A percentile compares a stretch with the other conserved stretches of the same genome.
phyloP scores from a whole-genome alignment of 2,329 filamentous ascomycete species.

The Metarhizium anisopliae region DNA sequence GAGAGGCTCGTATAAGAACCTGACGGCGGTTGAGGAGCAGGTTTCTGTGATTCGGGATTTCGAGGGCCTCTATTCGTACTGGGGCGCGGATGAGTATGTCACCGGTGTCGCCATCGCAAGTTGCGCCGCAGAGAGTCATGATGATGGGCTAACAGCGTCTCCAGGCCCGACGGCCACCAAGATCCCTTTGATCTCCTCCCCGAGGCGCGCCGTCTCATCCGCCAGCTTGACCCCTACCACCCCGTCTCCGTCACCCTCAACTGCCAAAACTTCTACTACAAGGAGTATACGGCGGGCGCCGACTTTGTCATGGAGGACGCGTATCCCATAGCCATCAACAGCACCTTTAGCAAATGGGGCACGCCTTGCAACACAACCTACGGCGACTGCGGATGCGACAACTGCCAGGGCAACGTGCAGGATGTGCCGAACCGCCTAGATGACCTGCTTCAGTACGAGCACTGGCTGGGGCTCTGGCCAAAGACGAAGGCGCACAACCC shows the following conservation, averaged over 20 bases:
- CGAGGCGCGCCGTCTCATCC: slow-evolving; percentile 34
- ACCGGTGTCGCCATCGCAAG: too few relatives aligned
- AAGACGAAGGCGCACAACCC: slow-evolving; percentile 35
- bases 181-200: slow-evolving; percentile 40
- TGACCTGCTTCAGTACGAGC: slow-evolving; percentile 27
- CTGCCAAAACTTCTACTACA: slow-evolving; percentile 53
- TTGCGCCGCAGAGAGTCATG: too few relatives aligned
- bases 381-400: slow-evolving; percentile 55
- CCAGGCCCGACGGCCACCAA: slow-evolving; percentile 43
- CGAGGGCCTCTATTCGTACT: slow-evolving; percentile 34
- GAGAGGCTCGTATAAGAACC: slow-evolving; percentile 34
- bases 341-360: slow-evolving; percentile 43
- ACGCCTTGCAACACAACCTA: slow-evolving; percentile 50
- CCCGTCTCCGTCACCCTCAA: slow-evolving; percentile 51
- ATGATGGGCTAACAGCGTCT: too few relatives aligned
- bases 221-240: slow-evolving; percentile 49
- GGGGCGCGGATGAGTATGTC: slow-evolving; percentile 35
- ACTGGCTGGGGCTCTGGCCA: slow-evolving; percentile 32
- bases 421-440: slow-evolving; percentile 39
- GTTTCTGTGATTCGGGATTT: slow-evolving; percentile 30
- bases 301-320: slow-evolving; percentile 53
- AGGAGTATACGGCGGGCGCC: slow-evolving; percentile 41
- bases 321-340: slow-evolving; percentile 51
- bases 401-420: slow-evolving; percentile 42
- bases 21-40: slow-evolving; percentile 28